These are phyloP conservation scores for Tephrocybe sp. DNA, from an alignment of 768 basidiomycete species.

Conservation along the genomic window DNA sequence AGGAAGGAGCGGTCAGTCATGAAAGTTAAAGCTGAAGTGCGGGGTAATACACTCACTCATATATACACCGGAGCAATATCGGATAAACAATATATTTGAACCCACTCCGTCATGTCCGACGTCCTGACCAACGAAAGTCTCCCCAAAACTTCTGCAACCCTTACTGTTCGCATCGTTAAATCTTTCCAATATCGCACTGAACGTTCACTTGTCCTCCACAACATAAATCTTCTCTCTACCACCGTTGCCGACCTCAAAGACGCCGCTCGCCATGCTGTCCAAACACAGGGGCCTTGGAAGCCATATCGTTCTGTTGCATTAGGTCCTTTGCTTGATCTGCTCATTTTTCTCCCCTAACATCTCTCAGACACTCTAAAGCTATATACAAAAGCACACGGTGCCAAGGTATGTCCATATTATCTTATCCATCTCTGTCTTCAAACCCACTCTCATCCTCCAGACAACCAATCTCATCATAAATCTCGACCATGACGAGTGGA, in stretches of 20 bases:
- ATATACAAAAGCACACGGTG: conserved; percentile 92
- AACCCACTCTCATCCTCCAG: conserved; percentile 35
- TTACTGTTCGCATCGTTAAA: conserved; percentile 93
- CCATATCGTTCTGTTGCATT: conserved; percentile 73
- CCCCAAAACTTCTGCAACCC: conserved; percentile 72
- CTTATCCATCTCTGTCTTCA: neutral
- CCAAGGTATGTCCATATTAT: conserved; percentile 61
- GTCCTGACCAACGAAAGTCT: conserved; percentile 60
- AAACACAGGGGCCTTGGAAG: conserved; percentile 80
- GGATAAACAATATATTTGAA: conserved; percentile 7
- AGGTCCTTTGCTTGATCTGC: conserved; percentile 40
- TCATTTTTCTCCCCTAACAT: conserved; percentile 6
- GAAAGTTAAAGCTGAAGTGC: conserved; percentile 2
- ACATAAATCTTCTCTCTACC: conserved; percentile 74
- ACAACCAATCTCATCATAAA: conserved; percentile 98
- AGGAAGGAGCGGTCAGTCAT: conserved; percentile 45
- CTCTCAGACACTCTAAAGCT: conserved; percentile 85
- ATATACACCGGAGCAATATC: conserved; percentile 9
- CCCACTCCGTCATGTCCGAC: conserved; percentile 24
- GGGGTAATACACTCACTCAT: neutral
- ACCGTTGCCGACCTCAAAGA: conserved; percentile 82
- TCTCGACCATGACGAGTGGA: conserved; percentile 93
- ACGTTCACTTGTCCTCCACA: conserved; percentile 79
- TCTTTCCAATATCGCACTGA: conserved; percentile 92
- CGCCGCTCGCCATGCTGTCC: conserved; percentile 62